Evolutionary conservation across 495 filamentous ascomycete species (phyloP).

Genomic region (Emericellopsis terricola): DNA sequence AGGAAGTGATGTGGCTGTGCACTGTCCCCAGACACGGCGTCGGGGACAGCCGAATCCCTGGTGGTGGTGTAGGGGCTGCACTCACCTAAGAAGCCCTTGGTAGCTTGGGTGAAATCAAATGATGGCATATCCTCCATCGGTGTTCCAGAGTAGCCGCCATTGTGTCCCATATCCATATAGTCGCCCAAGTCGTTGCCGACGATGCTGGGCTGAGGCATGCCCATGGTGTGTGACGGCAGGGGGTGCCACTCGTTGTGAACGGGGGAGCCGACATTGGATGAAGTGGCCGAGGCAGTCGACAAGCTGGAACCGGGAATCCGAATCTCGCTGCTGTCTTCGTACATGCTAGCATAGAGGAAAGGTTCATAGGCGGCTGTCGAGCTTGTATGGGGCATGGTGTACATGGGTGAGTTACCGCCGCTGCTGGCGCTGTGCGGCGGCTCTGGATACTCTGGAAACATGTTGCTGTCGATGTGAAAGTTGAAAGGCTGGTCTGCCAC

Average conservation of each 20-base stretch:
- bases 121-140: constrained; percentile 27
- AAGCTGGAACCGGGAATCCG: constrained; percentile 36
- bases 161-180: too few species aligned
- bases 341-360: constrained; percentile 22
- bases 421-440: constrained; percentile 6
- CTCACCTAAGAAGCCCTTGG: constrained; percentile 65
- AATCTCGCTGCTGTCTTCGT: constrained; percentile 25
- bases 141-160: constrained; percentile 14
- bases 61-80: constrained; percentile 10
- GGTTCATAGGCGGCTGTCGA: constrained; percentile 15
- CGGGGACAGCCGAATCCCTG: background rate
- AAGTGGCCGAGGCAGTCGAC: constrained; percentile 58
- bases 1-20: background rate
- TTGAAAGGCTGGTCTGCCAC: constrained; percentile 12
- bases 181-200: constrained; percentile 41
- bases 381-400: constrained; percentile 3
- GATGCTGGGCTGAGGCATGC: constrained; percentile 44
- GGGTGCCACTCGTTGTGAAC: constrained; percentile 41
- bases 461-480: constrained; percentile 8
- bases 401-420: constrained; percentile 5
- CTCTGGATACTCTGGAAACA: background rate
- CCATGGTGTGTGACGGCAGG: constrained; percentile 41
- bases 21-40: background rate
- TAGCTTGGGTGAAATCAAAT: constrained; percentile 41
- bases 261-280: constrained; percentile 74